Percentiles rank a stretch among this genome's conserved stretches.
Conservation (phyloP, 164 flowering plant species). For the Malania oleifera region DNA sequence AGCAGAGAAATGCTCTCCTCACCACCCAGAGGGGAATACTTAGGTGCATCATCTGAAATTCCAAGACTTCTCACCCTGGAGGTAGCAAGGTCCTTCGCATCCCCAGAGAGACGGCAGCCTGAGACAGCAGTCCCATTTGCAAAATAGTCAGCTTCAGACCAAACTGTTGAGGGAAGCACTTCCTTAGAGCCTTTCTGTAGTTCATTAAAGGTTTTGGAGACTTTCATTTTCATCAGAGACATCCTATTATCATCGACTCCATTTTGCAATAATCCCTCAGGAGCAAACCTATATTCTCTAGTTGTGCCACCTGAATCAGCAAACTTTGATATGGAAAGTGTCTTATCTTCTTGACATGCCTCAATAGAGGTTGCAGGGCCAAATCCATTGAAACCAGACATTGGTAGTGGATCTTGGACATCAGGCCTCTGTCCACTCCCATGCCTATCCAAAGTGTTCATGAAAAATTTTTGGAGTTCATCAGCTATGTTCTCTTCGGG, state of each 20-base stretch:
- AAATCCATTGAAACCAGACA: conserved; percentile 11
- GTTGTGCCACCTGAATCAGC: neutral
- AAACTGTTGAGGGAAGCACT: neutral
- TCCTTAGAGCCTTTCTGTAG: neutral
- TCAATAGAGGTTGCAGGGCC: conserved; percentile 4
- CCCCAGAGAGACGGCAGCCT: conserved; percentile 26
- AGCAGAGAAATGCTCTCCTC: conserved; percentile 9
- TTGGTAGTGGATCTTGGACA: conserved; percentile 31
- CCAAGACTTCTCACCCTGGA: conserved; percentile 20
- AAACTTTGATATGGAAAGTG: conserved; percentile 7
- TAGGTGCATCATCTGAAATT: conserved; percentile 19
- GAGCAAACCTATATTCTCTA: conserved; percentile 7
- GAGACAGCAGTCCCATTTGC: conserved; percentile 19
- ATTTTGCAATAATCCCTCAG: conserved; percentile 11
- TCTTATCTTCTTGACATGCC: conserved; percentile 15
- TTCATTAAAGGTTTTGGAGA: neutral
- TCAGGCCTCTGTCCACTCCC: conserved; percentile 54
- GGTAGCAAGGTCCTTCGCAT: conserved; percentile 37
- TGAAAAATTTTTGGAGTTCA: conserved; percentile 42
- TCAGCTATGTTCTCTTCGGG: conserved; percentile 35
- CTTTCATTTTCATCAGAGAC: neutral
- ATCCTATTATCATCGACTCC: conserved; percentile 1
- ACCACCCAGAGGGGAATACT: conserved; percentile 6
- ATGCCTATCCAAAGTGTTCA: conserved; percentile 53
- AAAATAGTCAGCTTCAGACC: conserved; percentile 5